These are phyloP conservation scores for Nicotiana paniculata DNA, from an alignment of 257 asterid species.

Conservation along the genomic window DNA sequence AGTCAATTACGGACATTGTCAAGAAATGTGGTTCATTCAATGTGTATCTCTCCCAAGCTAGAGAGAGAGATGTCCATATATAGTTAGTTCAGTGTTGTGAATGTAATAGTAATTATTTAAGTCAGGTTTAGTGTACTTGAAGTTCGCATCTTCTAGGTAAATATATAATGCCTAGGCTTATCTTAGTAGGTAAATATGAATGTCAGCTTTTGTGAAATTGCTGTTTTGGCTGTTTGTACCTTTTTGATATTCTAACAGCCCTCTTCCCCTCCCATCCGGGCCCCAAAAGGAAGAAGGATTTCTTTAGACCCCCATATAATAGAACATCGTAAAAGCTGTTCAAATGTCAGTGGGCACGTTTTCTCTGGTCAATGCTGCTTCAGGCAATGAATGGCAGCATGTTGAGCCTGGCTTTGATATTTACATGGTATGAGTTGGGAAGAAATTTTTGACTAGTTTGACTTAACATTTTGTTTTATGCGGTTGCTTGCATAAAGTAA, in stretches of 20 bases:
- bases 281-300: neutral
- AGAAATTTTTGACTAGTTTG: neutral
- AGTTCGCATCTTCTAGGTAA: conserved; percentile 5
- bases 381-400: neutral
- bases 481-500: neutral
- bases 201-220: neutral
- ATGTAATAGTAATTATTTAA: neutral
- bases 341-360: neutral
- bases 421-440: neutral
- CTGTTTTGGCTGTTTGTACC: neutral
- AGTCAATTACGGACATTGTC: neutral
- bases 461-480: neutral
- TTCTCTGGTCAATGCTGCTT: neutral
- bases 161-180: conserved; percentile 2
- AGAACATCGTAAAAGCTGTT: neutral
- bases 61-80: neutral
- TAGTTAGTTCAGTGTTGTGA: conserved; percentile 6
- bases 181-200: neutral
- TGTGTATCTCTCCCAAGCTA: neutral
- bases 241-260: neutral
- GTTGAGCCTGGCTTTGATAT: neutral
- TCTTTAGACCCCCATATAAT: neutral
- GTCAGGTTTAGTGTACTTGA: conserved; percentile 3
- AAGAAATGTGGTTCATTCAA: neutral
- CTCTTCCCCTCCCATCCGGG: neutral